These are phyloP conservation scores for Waltiozyma sp. DNA, from an alignment of 1,139 yeast species.

Conservation along the genomic window DNA sequence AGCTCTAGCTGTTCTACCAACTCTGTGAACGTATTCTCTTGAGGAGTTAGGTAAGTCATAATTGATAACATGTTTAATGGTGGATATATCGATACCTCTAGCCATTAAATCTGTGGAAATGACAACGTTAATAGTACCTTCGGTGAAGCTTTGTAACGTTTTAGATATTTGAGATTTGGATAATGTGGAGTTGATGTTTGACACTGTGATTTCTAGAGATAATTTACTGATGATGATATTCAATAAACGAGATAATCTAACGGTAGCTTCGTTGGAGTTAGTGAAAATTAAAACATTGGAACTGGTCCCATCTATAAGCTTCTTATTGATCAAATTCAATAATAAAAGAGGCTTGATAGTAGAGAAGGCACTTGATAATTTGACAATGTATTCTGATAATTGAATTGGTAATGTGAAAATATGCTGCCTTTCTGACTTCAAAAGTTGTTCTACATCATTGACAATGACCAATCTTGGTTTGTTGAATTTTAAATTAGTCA, in stretches of 20 bases:
- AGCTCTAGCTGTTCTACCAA: conserved; percentile 96
- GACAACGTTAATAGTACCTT: conserved; percentile 39
- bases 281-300: conserved; percentile 55
- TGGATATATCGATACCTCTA: conserved; percentile 79
- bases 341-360: conserved; percentile 68
- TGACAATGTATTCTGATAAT: conserved; percentile 40
- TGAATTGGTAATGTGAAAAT: conserved; percentile 43
- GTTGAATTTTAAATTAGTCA: conserved; percentile 56
- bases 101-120: conserved; percentile 91
- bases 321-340: conserved; percentile 34
- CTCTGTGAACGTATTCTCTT: conserved; percentile 88
- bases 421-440: conserved; percentile 32
- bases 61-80: conserved; percentile 68
- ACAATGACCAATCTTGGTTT: conserved; percentile 66
- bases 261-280: conserved; percentile 78
- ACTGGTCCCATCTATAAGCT: conserved; percentile 6
- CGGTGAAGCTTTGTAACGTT: conserved; percentile 45
- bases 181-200: conserved; percentile 25
- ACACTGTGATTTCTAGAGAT: conserved; percentile 12
- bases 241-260: conserved; percentile 59
- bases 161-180: conserved; percentile 34
- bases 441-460: conserved; percentile 35
- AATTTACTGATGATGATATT: conserved; percentile 30
- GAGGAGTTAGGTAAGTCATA: conserved; percentile 85
- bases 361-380: conserved; percentile 44